These are phyloP conservation scores for Lomentospora prolificans DNA, from an alignment of 2,329 filamentous ascomycete species.

Conservation along the genomic window DNA sequence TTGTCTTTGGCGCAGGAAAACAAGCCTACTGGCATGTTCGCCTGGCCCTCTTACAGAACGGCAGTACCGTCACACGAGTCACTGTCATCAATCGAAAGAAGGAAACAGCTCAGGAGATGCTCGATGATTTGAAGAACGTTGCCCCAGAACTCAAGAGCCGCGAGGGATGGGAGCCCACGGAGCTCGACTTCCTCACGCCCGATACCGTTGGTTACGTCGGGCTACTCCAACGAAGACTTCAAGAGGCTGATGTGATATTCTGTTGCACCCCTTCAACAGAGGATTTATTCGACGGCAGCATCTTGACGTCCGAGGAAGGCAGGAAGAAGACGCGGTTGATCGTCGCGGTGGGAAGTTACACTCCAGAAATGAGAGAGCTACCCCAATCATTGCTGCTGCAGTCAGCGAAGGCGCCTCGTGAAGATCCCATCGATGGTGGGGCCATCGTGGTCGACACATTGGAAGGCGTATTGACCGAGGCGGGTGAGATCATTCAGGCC, in stretches of 20 bases:
- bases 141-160: conserved; percentile 33
- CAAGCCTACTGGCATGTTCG: conserved; percentile 95
- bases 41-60: conserved; percentile 65
- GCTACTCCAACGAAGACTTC: conserved; percentile 60
- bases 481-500: conserved; percentile 77
- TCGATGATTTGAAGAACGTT: conserved; percentile 32
- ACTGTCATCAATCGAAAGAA: conserved; percentile 75
- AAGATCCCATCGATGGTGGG: conserved; percentile 52
- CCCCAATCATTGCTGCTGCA: conserved; percentile 66
- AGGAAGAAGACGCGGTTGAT: conserved; percentile 62
- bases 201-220: conserved; percentile 58
- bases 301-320: conserved; percentile 63
- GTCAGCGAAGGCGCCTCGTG: conserved; percentile 49
- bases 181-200: conserved; percentile 61
- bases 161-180: conserved; percentile 54
- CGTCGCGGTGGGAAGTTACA: conserved; percentile 60
- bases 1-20: conserved; percentile 78
- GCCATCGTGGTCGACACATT: conserved; percentile 67
- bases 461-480: conserved; percentile 69
- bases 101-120: conserved; percentile 19
- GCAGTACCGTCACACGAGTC: conserved; percentile 62
- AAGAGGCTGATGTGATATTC: conserved; percentile 71
- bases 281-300: conserved; percentile 64
- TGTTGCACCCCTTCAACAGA: conserved; percentile 71
- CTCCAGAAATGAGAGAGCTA: conserved; percentile 70